Conservation (phyloP, 495 filamentous ascomycete genomes). For the Lophiostoma macrostomum region DNA sequence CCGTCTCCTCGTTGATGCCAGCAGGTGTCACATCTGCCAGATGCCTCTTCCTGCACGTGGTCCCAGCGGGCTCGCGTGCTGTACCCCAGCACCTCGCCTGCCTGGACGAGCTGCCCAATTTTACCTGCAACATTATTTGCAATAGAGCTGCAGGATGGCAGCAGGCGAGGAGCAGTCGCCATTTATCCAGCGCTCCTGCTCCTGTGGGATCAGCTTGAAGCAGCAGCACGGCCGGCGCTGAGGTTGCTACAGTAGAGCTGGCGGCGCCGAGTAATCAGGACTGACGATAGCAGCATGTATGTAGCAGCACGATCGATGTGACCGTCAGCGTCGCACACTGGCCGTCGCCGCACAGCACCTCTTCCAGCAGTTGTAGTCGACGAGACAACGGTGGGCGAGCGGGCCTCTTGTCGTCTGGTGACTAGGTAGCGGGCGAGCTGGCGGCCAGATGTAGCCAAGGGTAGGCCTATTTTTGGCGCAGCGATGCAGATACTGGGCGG, state of each 20-base stretch:
- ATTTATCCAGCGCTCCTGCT: slow-evolving; percentile 15
- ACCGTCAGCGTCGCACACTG: neutral
- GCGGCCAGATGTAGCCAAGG: slow-evolving; percentile 13
- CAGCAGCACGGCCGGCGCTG: too few species aligned
- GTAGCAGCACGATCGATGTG: neutral
- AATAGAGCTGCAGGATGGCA: neutral
- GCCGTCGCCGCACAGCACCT: neutral
- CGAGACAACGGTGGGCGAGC: slow-evolving; percentile 9
- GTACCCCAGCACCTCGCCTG: neutral
- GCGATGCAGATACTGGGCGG: slow-evolving; percentile 14
- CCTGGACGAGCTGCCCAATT: slow-evolving; percentile 10
- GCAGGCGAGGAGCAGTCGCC: neutral
- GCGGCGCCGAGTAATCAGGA: too few species aligned
- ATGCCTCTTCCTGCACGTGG: too few species aligned
- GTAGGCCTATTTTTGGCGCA: slow-evolving; percentile 24
- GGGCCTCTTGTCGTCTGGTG: slow-evolving; percentile 15
- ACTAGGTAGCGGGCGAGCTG: slow-evolving; percentile 3
- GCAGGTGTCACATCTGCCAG: too few species aligned
- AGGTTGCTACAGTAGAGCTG: too few species aligned
- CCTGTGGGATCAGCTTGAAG: neutral
- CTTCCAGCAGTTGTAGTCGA: neutral
- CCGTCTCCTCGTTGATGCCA: too few species aligned
- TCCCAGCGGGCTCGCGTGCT: slow-evolving; percentile 6
- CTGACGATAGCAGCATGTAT: neutral
- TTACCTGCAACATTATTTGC: slow-evolving; percentile 29